Evolutionary conservation across 1,139 yeast species (phyloP).

Genomic region (Tardiomyces digboiensis): DNA sequence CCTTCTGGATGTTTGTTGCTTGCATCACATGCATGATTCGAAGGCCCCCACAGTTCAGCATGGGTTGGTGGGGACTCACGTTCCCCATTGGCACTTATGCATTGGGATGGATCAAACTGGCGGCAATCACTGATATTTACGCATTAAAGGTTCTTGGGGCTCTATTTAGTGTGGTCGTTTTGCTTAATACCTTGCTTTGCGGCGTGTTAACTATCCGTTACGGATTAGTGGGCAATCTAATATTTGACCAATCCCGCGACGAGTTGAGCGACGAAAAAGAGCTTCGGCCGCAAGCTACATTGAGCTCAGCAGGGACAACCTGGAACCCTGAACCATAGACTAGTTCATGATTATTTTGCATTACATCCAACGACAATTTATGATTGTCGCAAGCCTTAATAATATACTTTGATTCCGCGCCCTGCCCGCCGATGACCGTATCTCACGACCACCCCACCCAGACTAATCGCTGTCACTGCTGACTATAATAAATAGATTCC

Average conservation of each 20-base stretch:
- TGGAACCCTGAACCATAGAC: no score
- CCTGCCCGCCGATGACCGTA: no score
- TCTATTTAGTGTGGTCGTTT: constrained; percentile 30
- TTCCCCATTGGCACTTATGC: constrained; percentile 88
- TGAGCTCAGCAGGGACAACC: not conserved
- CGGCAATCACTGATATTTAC: constrained; percentile 33
- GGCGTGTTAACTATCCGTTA: not conserved
- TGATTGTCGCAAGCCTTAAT: no score
- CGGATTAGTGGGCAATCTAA: not conserved
- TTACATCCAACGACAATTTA: no score
- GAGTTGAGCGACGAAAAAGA: not conserved
- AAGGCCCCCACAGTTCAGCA: constrained; percentile 36
- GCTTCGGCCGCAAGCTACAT: not conserved
- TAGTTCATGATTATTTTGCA: no score
- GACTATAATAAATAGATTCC: no score
- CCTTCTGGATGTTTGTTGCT: constrained; percentile 39
- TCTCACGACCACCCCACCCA: no score
- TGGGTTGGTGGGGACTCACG: constrained; percentile 79
- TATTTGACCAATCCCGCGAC: not conserved
- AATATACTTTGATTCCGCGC: no score
- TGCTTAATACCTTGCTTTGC: not conserved
- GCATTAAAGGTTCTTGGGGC: constrained; percentile 55
- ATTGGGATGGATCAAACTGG: constrained; percentile 46
- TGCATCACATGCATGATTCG: constrained; percentile 32
- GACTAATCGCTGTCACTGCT: no score